phyloP scores from a whole-genome alignment of 2,329 filamentous ascomycete species.

The Aureobasidium melanogenum region DNA sequence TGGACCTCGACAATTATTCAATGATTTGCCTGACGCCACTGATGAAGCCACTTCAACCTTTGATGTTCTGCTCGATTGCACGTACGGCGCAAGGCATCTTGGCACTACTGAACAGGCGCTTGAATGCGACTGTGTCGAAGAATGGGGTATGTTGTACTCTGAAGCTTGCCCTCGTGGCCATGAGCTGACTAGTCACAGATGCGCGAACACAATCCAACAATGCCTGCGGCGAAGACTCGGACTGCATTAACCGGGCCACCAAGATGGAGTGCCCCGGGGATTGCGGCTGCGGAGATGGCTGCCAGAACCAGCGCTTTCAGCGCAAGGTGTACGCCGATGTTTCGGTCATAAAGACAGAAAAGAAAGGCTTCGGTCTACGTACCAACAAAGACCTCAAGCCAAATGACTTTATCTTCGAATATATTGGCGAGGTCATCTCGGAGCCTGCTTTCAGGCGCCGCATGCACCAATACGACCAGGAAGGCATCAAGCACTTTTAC shows the following conservation, averaged over 20 bases:
- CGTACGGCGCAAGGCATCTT: slow-evolving; percentile 85
- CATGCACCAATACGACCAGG: slow-evolving; percentile 87
- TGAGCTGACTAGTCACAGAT: slow-evolving; percentile 35
- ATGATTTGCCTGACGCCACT: slow-evolving; percentile 69
- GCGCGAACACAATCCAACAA: slow-evolving; percentile 51
- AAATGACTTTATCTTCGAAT: slow-evolving; percentile 94
- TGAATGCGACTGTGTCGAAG: slow-evolving; percentile 90
- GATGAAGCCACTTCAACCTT: slow-evolving; percentile 68
- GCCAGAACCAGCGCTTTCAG: slow-evolving; percentile 93
- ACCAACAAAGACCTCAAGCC: slow-evolving; percentile 67
- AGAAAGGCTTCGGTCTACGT: slow-evolving; percentile 91
- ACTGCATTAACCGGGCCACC: slow-evolving; percentile 96
- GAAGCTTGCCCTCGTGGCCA: background rate
- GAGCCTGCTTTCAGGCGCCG: slow-evolving; percentile 81
- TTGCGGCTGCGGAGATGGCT: slow-evolving; percentile 78
- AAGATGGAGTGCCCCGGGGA: slow-evolving; percentile 92
- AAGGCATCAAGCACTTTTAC: slow-evolving; percentile 98
- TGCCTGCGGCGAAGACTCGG: slow-evolving; percentile 90
- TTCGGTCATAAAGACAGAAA: slow-evolving; percentile 93
- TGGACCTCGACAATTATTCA: slow-evolving; percentile 58
- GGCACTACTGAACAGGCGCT: slow-evolving; percentile 86
- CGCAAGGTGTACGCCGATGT: slow-evolving; percentile 83
- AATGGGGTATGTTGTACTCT: slow-evolving; percentile 67
- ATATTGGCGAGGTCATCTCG: slow-evolving; percentile 96
- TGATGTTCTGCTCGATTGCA: slow-evolving; percentile 72